Evolutionary conservation across 2,329 filamentous ascomycete genomes (phyloP), one percentile per base, ranked within the genome.

Genomic region (Aspergillus hiratsukae): DNA sequence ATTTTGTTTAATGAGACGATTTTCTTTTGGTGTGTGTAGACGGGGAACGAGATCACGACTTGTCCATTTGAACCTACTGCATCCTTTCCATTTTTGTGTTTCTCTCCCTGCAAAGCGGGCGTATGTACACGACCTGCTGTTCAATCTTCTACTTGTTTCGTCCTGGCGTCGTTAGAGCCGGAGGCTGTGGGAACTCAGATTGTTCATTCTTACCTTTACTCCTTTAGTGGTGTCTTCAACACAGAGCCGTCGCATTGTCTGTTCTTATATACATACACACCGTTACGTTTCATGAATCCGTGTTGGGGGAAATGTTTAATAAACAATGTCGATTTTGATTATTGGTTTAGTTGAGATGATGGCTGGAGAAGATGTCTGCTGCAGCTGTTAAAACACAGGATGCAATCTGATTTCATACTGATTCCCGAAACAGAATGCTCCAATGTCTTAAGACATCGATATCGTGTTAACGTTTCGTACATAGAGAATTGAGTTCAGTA

Each of bases 11-110:
- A 58, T 51, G 56, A 62, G 59, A 55, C 52, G 55, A 37, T 61
- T 52, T 59, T 58, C 49, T 60, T 54, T 37, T 59, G 56, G 61
- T 48, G 52, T 55, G 61, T 61, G 58, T 63, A 58, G 60, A 64
- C 61, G 56, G 57, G 60, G 56, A 56, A 54, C 56, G 61, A 59
- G 51, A 59, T 56, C 57, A 60, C 57, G 63, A 61, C 66, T 58
- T 58, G 56, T 58, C 59, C 49, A 60, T 57, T 58, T 48, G 56
- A 35, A 53, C 53, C 60, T 59, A 49, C 58, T 53, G 53, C 51
- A 55, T 51, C 48, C 46, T 56, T 56, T 31, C 57, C 50, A 59
- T 61, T 45, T 53, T 52, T 45, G 58, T 58, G 48, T 59, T 56
- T 55, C 29, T 58, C 58, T 56, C 51, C 49, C 62, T 67, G 52